Evolutionary conservation across 345 rosid species (phyloP), one percentile per base, ranked within the genome.

Genomic region (Lepidium didymum): DNA sequence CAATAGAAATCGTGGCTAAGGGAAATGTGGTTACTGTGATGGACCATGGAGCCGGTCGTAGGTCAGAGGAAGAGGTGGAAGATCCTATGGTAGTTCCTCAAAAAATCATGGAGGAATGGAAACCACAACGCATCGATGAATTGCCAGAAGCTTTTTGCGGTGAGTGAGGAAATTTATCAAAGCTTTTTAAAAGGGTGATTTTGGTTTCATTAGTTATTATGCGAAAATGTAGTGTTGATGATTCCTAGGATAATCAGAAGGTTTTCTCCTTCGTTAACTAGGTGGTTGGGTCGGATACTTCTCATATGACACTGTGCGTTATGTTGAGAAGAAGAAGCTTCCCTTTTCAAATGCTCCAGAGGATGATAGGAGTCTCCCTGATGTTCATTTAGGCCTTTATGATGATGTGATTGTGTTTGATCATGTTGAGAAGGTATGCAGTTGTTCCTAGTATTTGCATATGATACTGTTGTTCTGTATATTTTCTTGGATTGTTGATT

Each of bases 201-300:
- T 14, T 49, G 49, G 31, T 56, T 44, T 10, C 53, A 15, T 4
- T 34, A 16, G 42, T 12, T 45, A 16, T 8, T 14, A 62, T 19
- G 49, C 10, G 14, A 6, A 40, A 2, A 25, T n/a, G 27, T 14
- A 42, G 53, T 10, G 6, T 6, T 43, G 40, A 3, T 62, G 40
- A 60, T 7, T 55, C 21, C 42, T 18, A 1, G 5, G 56, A 68
- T 36, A 5, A 16, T 12, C 35, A 52, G 57, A 40, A 67, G 54
- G 42, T 47, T 36, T 35, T 36, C 8, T 33, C 7, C 34, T 41
- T 72, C 52, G 33, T 57, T 47, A 58, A 57, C 16, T 73, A 93
- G 97, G 96, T 80, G 98, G 98, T 4, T 90, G 98, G 97, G 98
- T 90, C 37, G 98, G 97, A 33, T 93, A 86, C 69, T 90, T 93